Percentiles rank a stretch among this genome's conserved stretches.
Evolutionary conservation across 1,284 basidiomycete species (phyloP).

Genomic region (Melampsora larici-populina): DNA sequence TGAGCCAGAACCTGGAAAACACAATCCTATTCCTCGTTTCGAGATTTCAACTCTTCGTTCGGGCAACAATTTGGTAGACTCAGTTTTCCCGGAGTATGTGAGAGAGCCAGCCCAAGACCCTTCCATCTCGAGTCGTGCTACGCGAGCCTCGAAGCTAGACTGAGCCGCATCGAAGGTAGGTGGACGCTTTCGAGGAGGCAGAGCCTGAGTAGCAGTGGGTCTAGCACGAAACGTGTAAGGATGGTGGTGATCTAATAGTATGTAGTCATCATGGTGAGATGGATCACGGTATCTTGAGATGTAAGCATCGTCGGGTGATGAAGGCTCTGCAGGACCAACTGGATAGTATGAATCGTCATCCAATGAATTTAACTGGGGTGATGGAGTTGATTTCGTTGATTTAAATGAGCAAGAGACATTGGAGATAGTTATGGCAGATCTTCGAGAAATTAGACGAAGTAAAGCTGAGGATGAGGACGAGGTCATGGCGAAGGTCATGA

Average conservation of each 20-base stretch:
- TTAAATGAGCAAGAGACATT: no score
- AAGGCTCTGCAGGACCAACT: no score
- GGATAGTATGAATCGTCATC: no score
- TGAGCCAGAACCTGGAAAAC: constrained; percentile 50
- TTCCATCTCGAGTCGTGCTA: constrained; percentile 38
- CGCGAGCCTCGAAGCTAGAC: constrained; percentile 28
- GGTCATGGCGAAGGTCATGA: no score
- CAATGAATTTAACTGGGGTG: no score
- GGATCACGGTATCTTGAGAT: constrained; percentile 46
- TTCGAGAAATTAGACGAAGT: no score
- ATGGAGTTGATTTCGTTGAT: no score
- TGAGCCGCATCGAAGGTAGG: not conserved
- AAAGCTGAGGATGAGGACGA: no score
- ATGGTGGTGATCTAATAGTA: constrained; percentile 28
- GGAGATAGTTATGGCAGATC: no score
- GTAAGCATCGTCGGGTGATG: constrained; percentile 45
- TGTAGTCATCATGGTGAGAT: constrained; percentile 43
- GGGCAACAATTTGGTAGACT: not conserved
- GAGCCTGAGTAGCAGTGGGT: constrained; percentile 9
- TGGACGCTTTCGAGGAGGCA: not conserved
- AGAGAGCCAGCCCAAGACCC: constrained; percentile 23
- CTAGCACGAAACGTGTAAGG: constrained; percentile 4
- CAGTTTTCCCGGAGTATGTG: not conserved
- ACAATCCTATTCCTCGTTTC: constrained; percentile 45
- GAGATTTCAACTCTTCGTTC: not conserved